Conservation (phyloP, 352 stramenopile species). For the Phytophthora litchii region DNA sequence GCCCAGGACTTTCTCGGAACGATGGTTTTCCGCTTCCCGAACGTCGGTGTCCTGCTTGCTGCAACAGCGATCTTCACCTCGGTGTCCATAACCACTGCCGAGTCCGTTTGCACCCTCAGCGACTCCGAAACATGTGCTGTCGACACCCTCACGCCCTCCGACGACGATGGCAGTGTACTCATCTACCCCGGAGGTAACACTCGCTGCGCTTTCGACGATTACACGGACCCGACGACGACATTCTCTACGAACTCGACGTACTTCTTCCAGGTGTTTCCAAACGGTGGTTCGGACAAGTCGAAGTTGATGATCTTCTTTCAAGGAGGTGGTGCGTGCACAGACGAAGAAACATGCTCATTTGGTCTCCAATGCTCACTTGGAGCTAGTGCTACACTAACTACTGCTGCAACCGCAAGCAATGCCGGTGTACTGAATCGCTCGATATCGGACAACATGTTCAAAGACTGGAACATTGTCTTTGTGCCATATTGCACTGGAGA, state of each 20-base stretch:
- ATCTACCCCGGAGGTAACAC: slow-evolving; percentile 58
- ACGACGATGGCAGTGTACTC: slow-evolving; percentile 39
- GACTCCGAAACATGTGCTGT: slow-evolving; percentile 36
- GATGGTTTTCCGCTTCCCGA: slow-evolving; percentile 22
- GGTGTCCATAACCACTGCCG: slow-evolving; percentile 7
- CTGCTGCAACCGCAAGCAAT: slow-evolving; percentile 42
- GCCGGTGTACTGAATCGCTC: slow-evolving; percentile 51
- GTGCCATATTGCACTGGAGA: slow-evolving; percentile 71
- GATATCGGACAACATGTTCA: slow-evolving; percentile 56
- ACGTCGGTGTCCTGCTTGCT: slow-evolving; percentile 10
- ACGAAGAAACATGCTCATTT: slow-evolving; percentile 58
- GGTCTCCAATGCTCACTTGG: slow-evolving; percentile 47
- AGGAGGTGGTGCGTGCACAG: slow-evolving; percentile 54
- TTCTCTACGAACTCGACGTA: slow-evolving; percentile 56
- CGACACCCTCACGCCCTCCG: slow-evolving; percentile 33
- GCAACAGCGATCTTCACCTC: slow-evolving; percentile 19
- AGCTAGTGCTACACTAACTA: slow-evolving; percentile 38
- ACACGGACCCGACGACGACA: slow-evolving; percentile 27
- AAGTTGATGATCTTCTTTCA: slow-evolving; percentile 70
- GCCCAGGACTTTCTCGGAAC: slow-evolving; percentile 15
- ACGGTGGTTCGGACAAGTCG: slow-evolving; percentile 38
- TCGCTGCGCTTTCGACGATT: slow-evolving; percentile 59
- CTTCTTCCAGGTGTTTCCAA: slow-evolving; percentile 67
- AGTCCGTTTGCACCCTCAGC: slow-evolving; percentile 37
- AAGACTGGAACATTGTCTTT: slow-evolving; percentile 73